These are phyloP conservation scores for Mediolabrus comicus DNA, from an alignment of 108 stramenopile genomes.

Conservation along the genomic window DNA sequence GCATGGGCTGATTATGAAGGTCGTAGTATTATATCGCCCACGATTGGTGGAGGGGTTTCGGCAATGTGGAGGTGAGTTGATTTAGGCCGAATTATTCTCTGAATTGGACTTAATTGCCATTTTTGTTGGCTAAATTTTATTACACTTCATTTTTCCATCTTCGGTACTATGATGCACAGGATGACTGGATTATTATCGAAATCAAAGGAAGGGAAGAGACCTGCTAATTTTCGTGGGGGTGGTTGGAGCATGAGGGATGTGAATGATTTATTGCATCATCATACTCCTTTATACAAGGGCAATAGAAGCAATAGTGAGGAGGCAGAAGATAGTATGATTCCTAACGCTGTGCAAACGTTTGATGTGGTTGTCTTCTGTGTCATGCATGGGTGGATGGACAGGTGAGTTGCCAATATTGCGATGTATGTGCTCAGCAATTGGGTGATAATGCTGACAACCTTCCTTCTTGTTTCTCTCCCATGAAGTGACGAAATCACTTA, in stretches of 20 bases:
- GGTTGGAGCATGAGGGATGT: conserved; percentile 33
- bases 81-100: too few species aligned
- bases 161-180: background rate
- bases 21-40: conserved; percentile 14
- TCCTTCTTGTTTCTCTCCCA: background rate
- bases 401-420: too few species aligned
- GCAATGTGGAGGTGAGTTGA: conserved; percentile 25
- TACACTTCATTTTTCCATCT: background rate
- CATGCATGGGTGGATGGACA: conserved; percentile 50
- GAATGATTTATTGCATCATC: conserved; percentile 6
- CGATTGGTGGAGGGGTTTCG: conserved; percentile 30
- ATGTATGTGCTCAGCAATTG: too few species aligned
- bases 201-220: conserved; percentile 7
- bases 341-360: conserved; percentile 14
- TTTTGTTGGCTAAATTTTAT: background rate
- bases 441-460: too few species aligned
- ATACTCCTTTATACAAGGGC: background rate
- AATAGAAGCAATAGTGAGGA: background rate
- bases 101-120: too few species aligned
- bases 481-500: conserved; percentile 20
- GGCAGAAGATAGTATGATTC: background rate
- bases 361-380: conserved; percentile 43
- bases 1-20: conserved; percentile 26
- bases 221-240: conserved; percentile 26
- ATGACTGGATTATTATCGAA: conserved; percentile 33